Conservation (phyloP, 2,329 filamentous ascomycete species). For the Byssothecium circinans region DNA sequence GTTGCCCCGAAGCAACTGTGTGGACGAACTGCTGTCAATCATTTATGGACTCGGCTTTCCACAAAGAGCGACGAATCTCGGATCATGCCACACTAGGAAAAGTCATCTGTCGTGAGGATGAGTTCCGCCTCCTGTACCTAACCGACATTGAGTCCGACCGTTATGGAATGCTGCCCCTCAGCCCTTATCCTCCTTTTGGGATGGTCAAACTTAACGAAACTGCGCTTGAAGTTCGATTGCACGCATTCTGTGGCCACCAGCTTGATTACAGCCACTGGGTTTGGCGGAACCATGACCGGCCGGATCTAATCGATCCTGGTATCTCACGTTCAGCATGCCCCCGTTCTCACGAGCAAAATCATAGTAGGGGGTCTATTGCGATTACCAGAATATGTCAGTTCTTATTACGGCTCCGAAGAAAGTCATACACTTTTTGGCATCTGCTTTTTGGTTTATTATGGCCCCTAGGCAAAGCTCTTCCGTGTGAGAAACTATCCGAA, state of each 20-base stretch:
- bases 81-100: conserved; percentile 9
- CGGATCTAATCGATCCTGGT: background rate
- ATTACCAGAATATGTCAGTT: conserved; percentile 2
- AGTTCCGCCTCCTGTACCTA: conserved; percentile 2
- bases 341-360: conserved; percentile 1
- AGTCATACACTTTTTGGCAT: conserved; percentile 5
- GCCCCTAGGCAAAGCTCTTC: background rate
- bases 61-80: conserved; percentile 20
- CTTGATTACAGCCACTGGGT: conserved; percentile 1
- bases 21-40: too few relatives aligned
- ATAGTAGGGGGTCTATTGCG: conserved; percentile 1
- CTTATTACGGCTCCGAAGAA: conserved; percentile 5
- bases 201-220: conserved; percentile 1
- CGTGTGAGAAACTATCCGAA: conserved; percentile 1
- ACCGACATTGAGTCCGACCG: background rate
- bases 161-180: conserved; percentile 1
- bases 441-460: conserved; percentile 1
- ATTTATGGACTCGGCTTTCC: too few relatives aligned
- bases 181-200: conserved; percentile 1
- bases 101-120: conserved; percentile 12
- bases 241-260: background rate
- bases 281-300: background rate
- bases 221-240: background rate
- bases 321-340: background rate
- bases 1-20: too few relatives aligned